Conservation (phyloP, 2,329 filamentous ascomycete genomes). For the Fusarium palustre region DNA sequence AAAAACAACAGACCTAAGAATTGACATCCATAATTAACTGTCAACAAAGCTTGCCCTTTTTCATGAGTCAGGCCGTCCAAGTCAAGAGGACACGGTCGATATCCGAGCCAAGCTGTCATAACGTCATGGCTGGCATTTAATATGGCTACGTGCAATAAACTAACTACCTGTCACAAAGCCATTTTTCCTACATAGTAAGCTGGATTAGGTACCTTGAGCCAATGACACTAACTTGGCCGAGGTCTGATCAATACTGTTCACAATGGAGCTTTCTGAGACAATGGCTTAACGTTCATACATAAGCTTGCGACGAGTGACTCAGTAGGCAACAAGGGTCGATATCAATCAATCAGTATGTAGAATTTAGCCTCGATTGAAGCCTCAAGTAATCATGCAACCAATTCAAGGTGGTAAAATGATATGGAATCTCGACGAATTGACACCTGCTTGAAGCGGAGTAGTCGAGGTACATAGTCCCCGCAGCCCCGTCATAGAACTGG, state of each 20-base stretch:
- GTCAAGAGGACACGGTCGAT: background rate
- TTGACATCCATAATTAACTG: background rate
- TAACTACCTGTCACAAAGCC: conserved; percentile 15
- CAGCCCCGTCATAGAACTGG: conserved; percentile 32
- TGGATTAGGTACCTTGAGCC: conserved; percentile 8
- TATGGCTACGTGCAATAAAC: conserved; percentile 12
- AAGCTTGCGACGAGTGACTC: background rate
- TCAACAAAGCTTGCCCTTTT: conserved; percentile 11
- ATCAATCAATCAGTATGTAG: conserved; percentile 34
- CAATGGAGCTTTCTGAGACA: conserved; percentile 13
- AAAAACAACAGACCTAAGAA: conserved; percentile 1
- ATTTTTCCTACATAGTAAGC: conserved; percentile 8
- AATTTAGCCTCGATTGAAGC: background rate
- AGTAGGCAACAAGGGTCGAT: conserved; percentile 11
- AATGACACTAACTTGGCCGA: conserved; percentile 16
- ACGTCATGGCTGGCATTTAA: conserved; percentile 23
- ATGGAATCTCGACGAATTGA: conserved; percentile 18
- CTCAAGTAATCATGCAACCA: background rate
- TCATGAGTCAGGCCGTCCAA: conserved; percentile 19
- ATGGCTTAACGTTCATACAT: background rate
- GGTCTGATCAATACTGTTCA: background rate
- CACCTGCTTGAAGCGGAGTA: conserved; percentile 26
- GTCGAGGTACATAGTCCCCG: conserved; percentile 20
- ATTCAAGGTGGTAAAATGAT: background rate
- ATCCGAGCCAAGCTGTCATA: conserved; percentile 8